Base-by-base conservation (phyloP, 2,329 filamentous ascomycete species). In the Podosphaera aphanis region DNA sequence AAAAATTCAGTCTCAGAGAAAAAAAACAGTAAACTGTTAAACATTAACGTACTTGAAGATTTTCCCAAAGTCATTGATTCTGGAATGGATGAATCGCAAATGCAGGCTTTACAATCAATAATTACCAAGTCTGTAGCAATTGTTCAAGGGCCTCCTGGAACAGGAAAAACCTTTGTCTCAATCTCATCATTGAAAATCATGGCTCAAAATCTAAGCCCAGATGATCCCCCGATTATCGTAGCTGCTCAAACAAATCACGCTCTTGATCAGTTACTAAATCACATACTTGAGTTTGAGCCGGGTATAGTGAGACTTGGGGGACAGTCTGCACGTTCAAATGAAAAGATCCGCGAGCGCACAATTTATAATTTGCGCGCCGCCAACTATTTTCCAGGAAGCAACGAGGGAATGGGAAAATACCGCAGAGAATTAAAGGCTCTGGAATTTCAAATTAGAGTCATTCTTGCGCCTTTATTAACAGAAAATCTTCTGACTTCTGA, bases 241-340 rank as follows among this genome's bases (percentile, higher is more conserved):
- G 72, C 84, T 0, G 84, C 83, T 6, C 84, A 93, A 54, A 94
- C 85, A 0, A 94, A 94, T 48, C 84, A 93, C 60, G 85, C 85
- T 0, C 64, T 93, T 0, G 85, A 94, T 53, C 85, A 93, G 56
- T 65, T 94, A 0, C 64, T 93, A 0, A 57, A 55, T 29, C 55
- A 59, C 39, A 49, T 60, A 15, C 27, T 53, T 10, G 38, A 41
- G 5, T 79, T 79, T 52, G 76, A 79, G 52, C 59, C 63, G 0
- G 68, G 73, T 1, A 76, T 85, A 47, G 63, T 79, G 43, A 70
- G 78, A 7, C 61, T 83, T 8, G 63, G 66, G 8, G 53, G 57
- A 6, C 46, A 56, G 44, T 53, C 46, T 15, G 52, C 52, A n/a
- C 54, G 52, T 41, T 49, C 50, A 4, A 77, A 82, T 49, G 61